Base-by-base conservation (phyloP, 352 stramenopile genomes). In the Globisporangium middletonii region DNA sequence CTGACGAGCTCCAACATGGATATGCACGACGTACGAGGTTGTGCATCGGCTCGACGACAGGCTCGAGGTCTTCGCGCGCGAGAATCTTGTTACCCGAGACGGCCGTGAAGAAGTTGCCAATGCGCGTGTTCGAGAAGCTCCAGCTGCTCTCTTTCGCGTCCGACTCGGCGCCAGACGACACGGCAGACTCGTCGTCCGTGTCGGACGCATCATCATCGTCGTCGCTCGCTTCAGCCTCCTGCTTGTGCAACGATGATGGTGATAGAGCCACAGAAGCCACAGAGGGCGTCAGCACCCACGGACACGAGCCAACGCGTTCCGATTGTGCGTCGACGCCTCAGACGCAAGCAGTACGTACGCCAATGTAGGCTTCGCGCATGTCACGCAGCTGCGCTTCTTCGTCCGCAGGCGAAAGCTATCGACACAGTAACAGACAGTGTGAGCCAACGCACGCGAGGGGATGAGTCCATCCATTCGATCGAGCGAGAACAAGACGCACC, bases 11-110 rank as follows among this genome's bases (percentile, higher is more conserved):
- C 15, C 19, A 50, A 23, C 3, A 3, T 52, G 9, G 4, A n/a
- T 13, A 55, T 12, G 54, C 4, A 3, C 23, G 30, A 50, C 60
- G 12, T 73, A 95, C 86, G 69, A 89, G 71, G 72, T 97, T 81
- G 59, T 98, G 81, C 86, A 99, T 97, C 44, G 96, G 86, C 23
- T 88, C 85, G 49, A 99, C 78, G 8, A 97, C 87, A 30, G 86
- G 84, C 59, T 95, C 84, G 46, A 99, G 73, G 64, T 99, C 95
- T 57, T 95, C 83, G 19, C 92, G 83, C 26, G 86, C 86, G 16
- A 99, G 83, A 19, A 98, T 96, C 71, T 98, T 95, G 68, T 95
- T 94, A 16, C 89, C 86, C 30, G 87, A 90, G 45, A 97, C 73
- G 18, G 78, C 69, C 44, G 72, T 88, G 30, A 97, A 68, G 52